These are phyloP conservation scores for Raffaelea deltoideospora DNA, from an alignment of 2,329 filamentous ascomycete genomes.

Conservation along the genomic window DNA sequence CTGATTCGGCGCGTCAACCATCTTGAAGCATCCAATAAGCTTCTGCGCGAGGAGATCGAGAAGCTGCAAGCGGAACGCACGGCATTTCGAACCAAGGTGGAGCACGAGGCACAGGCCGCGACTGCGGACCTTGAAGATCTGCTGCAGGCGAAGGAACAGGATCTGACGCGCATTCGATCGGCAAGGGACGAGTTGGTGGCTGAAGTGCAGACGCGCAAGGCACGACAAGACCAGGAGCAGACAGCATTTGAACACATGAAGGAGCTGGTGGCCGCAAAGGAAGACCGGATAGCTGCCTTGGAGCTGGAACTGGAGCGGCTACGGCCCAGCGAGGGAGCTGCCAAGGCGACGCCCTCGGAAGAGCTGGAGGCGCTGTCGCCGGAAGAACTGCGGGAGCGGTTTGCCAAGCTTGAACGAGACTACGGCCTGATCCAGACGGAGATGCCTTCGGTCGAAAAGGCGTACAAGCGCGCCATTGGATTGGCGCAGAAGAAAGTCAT, in stretches of 20 bases:
- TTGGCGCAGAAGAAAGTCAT: conserved; percentile 76
- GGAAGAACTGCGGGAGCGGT: conserved; percentile 61
- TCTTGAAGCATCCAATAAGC: conserved; percentile 74
- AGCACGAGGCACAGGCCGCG: conserved; percentile 60
- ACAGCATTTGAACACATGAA: conserved; percentile 57
- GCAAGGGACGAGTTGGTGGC: conserved; percentile 73
- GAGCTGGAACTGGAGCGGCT: conserved; percentile 72
- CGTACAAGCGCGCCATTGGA: conserved; percentile 78
- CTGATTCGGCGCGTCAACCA: conserved; percentile 85
- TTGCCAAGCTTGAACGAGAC: conserved; percentile 61
- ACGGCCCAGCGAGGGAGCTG: conserved; percentile 29
- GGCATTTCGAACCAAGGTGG: conserved; percentile 63
- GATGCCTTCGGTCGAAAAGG: conserved; percentile 74
- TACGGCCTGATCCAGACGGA: conserved; percentile 77
- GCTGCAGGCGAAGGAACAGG: conserved; percentile 64
- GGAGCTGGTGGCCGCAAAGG: conserved; percentile 64
- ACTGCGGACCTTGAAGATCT: conserved; percentile 70
- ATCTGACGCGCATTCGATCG: conserved; percentile 73
- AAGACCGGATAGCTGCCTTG: conserved; percentile 64
- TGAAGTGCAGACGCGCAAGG: conserved; percentile 66
- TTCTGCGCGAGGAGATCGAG: conserved; percentile 70
- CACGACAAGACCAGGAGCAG: conserved; percentile 61
- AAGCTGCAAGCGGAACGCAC: conserved; percentile 76
- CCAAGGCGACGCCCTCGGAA: conserved; percentile 27
- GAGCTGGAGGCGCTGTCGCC: conserved; percentile 43